phyloP scores from a whole-genome alignment of 768 basidiomycete species.

The Russula olivacea region DNA sequence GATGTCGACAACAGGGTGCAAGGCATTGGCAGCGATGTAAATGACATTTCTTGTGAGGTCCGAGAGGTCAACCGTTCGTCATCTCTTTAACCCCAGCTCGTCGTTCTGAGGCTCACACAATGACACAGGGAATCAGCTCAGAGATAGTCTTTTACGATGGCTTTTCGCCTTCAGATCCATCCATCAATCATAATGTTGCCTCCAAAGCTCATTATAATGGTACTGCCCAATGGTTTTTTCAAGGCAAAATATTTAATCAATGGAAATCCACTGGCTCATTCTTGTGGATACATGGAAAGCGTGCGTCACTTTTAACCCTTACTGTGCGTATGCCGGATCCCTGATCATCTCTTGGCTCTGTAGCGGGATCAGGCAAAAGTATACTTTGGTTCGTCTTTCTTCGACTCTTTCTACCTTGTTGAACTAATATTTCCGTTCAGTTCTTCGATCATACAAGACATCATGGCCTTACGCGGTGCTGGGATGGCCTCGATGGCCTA shows the following conservation, averaged over 20 bases:
- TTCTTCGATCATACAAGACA: constrained; percentile 6
- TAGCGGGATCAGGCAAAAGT: constrained; percentile 11
- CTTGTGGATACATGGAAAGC: background rate
- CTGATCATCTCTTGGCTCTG: background rate
- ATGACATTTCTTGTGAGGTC: too few relatives aligned
- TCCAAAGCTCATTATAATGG: background rate
- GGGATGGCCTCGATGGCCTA: background rate
- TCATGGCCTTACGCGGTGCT: background rate
- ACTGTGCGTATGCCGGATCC: background rate
- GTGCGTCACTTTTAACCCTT: background rate
- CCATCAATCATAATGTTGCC: background rate
- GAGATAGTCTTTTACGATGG: background rate
- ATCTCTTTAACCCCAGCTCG: background rate
- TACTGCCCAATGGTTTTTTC: background rate
- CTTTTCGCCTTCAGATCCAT: background rate
- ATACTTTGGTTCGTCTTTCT: constrained; percentile 1
- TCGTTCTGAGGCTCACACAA: background rate
- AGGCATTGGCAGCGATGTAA: too few relatives aligned
- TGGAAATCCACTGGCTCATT: background rate
- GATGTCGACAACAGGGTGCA: too few relatives aligned
- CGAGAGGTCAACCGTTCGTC: background rate
- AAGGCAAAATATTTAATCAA: background rate
- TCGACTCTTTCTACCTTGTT: too few relatives aligned
- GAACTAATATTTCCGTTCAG: background rate
- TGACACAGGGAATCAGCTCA: background rate